Evolutionary conservation across 2,329 filamentous ascomycete species (phyloP), one percentile per base, ranked within the genome.

Genomic region (Pyrenophora tritici-repentis): DNA sequence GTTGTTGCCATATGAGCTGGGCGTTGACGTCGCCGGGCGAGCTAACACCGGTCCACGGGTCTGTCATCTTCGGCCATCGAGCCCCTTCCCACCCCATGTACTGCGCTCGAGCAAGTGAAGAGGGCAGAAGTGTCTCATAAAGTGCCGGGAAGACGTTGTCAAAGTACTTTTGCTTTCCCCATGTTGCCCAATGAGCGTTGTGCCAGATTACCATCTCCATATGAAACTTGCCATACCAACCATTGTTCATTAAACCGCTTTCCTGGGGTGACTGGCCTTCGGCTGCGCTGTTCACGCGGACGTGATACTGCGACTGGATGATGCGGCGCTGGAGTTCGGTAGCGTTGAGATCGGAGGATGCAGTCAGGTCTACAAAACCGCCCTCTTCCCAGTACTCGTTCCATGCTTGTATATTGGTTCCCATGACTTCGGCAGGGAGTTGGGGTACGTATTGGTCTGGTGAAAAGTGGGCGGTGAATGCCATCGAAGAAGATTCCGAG

Each of bases 21-120:
- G 78, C 79, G 59, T 86, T 85, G 60, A 85, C 84, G 51, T 82
- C 80, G 2, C 83, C 83, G 0, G 83, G 82, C 1, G 81, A 79
- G 37, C 76, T 81, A 10, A 78, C 72, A 22, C 81, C 80, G 0
- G 76, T 78, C 0, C 53, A 35, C 0, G 80, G 77, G 57, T 84
- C 81, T 2, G 77, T 81, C 81, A 83, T 84, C 61, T 84, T 81
- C 0, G 77, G 77, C 76, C 77, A 79, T 34, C 61, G 36, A 24
- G 79, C 79, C 66, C 73, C 73, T 20, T 63, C 58, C 58, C 74
- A 75, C 4, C 72, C 73, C 58, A 75, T 73, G 0, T 56, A 40
- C n/a, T 57, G 36, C 7, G 73, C 73, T 16, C 73, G 61, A 22
- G 67, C 61, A 3, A 71, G 55, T 3, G 67, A 70, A 0, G 67